Evolutionary conservation across 306 rosid genomes (phyloP).

Genomic region (Trifolium subterraneum): DNA sequence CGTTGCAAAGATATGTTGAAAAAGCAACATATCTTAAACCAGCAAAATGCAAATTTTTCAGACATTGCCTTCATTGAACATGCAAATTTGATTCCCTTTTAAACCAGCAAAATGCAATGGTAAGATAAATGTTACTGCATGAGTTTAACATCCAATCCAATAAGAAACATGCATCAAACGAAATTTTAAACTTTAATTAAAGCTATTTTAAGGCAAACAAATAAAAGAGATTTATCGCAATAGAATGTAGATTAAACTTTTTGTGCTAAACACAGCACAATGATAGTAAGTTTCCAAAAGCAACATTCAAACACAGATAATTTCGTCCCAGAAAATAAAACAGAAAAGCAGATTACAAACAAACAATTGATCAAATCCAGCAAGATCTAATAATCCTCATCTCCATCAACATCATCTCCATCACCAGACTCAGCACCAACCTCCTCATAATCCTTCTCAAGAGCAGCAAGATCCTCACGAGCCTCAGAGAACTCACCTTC

Average conservation of each 20-base stretch:
- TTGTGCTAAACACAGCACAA: constrained; percentile 40
- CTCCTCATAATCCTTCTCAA: constrained; percentile 92
- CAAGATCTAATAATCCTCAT: constrained; percentile 58
- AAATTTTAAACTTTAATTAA: background rate
- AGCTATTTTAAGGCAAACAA: background rate
- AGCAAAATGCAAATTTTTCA: too few species aligned
- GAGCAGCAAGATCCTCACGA: constrained; percentile 92
- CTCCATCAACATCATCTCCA: constrained; percentile 75
- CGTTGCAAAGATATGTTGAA: background rate
- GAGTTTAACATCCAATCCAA: background rate
- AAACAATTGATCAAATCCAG: background rate
- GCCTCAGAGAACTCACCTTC: constrained; percentile 98
- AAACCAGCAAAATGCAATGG: too few species aligned
- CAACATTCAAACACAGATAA: background rate
- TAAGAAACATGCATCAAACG: background rate
- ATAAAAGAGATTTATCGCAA: background rate
- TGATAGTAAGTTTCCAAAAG: background rate
- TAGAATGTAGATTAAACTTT: background rate
- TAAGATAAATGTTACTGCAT: background rate
- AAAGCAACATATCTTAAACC: background rate
- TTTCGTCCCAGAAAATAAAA: constrained; percentile 5
- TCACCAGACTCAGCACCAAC: constrained; percentile 88
- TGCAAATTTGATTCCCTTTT: too few species aligned
- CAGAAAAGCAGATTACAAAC: background rate
- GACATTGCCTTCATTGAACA: too few species aligned